phyloP scores from a whole-genome alignment of 257 asterid genomes.

The Orobanche coerulescens region DNA sequence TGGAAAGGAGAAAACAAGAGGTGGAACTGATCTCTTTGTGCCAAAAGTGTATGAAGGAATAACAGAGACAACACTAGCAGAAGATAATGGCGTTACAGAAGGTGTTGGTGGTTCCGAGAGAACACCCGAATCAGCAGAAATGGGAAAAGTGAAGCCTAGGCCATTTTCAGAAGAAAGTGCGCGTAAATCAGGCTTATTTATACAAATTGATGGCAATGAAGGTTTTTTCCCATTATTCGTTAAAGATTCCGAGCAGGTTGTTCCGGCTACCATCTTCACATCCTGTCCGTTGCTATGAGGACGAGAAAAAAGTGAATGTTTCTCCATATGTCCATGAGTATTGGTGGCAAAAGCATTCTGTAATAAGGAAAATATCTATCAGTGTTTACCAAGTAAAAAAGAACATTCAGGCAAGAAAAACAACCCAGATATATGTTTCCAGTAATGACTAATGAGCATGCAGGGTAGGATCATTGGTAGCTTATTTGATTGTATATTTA shows the following conservation, averaged over 20 bases:
- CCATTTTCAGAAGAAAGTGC: conserved; percentile 42
- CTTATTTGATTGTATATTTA: neutral
- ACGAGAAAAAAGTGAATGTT: conserved; percentile 19
- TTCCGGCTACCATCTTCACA: conserved; percentile 18
- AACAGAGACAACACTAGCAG: conserved; percentile 22
- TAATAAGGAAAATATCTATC: conserved; percentile 19
- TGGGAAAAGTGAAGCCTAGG: conserved; percentile 60
- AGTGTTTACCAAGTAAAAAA: neutral
- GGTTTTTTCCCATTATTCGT: conserved; percentile 48
- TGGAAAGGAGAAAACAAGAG: conserved; percentile 70
- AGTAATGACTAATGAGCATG: neutral
- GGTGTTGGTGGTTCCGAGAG: conserved; percentile 88
- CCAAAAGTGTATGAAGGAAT: conserved; percentile 65
- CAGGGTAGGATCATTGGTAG: neutral
- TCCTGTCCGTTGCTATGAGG: conserved; percentile 38
- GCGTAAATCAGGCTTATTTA: conserved; percentile 37
- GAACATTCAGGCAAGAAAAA: conserved; percentile 2
- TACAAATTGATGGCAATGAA: conserved; percentile 41
- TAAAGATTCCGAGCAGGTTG: conserved; percentile 25
- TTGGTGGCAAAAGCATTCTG: conserved; percentile 34
- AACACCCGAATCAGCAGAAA: conserved; percentile 45
- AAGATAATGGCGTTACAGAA: conserved; percentile 50
- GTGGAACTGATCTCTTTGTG: conserved; percentile 32
- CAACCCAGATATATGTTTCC: neutral
- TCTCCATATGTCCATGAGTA: conserved; percentile 22